Percentiles rank a stretch among this genome's conserved stretches.
These are phyloP conservation scores for Colletotrichum paranaense DNA, from an alignment of 2,329 filamentous ascomycete genomes.

Conservation along the genomic window DNA sequence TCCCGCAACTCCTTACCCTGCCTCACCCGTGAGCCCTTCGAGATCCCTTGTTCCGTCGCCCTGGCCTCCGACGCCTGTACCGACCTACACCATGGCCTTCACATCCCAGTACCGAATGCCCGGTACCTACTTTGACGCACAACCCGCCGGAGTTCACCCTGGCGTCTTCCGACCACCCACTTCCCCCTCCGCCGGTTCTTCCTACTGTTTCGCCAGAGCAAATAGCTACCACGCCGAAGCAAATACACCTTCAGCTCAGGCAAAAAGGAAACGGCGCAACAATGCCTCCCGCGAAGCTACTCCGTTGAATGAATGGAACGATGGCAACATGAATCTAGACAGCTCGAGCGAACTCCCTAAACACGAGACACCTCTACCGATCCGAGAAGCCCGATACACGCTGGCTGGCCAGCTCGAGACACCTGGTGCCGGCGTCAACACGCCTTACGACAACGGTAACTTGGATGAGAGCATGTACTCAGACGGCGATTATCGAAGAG, in stretches of 20 bases:
- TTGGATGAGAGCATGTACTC: constrained; percentile 68
- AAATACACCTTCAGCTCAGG: constrained; percentile 43
- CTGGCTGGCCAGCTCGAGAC: constrained; percentile 66
- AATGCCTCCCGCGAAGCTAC: constrained; percentile 44
- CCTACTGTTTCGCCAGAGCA: constrained; percentile 48
- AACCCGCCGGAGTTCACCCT: constrained; percentile 51
- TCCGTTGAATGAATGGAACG: constrained; percentile 46
- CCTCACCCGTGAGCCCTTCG: not conserved
- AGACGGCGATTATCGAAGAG: constrained; percentile 66
- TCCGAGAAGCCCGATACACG: constrained; percentile 52
- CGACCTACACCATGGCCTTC: constrained; percentile 42
- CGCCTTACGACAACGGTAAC: constrained; percentile 43
- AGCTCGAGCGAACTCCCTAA: constrained; percentile 39
- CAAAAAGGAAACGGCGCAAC: constrained; percentile 60
- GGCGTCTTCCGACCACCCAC: constrained; percentile 60
- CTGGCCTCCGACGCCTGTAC: not conserved
- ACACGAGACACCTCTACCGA: constrained; percentile 14
- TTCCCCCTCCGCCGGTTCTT: constrained; percentile 42
- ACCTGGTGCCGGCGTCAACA: constrained; percentile 48
- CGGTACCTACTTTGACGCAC: constrained; percentile 47
- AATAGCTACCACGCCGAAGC: constrained; percentile 51
- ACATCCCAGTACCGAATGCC: constrained; percentile 48
- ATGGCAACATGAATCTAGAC: constrained; percentile 43
- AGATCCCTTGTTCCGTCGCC: not conserved
- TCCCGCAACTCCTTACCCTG: not conserved